Evolutionary conservation across 805 yeast species (phyloP), one percentile per base, ranked within the genome.

Genomic region (Yamadazyma olivae): DNA sequence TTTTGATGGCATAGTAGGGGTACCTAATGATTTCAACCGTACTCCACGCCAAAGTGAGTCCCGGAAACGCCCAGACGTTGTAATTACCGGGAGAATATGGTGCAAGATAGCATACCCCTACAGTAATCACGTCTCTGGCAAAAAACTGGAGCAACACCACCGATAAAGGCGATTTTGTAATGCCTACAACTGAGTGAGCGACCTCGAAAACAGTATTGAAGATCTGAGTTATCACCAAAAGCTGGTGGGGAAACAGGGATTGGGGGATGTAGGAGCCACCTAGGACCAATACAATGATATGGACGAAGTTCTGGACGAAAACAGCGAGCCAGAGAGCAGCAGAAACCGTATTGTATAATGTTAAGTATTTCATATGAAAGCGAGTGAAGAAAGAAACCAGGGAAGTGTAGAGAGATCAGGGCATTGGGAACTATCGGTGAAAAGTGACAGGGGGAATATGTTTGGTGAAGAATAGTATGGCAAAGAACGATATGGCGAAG

Each of bases 31-130:
- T 36, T 35, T 61, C 67, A 2, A 59, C 51, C 3, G 43, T 9
- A 20, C 57, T 37, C 67, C 67, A 61, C 4, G 64, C 64, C 27
- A 54, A 19, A 3, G 45, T 30, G 14, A 59, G 44, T 3, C 45
- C 51, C 3, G 51, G 41, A 28, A 50, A 60, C 3, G 50, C 50
- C 4, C 13, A 8, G 14, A 40, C 25, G 27, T 40, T 33, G 32
- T 34, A 58, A 46, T 60, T 60, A 1, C 60, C 67, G 1, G 57
- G 54, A 14, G 57, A 48, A 3, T 47, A 28, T 12, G 67, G 67
- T n/a, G 52, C 44, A 8, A 36, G 27, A 26, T 50, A 55, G 26
- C 55, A 46, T 18, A 61, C 51, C 1, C 64, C 65, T 14, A 52
- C 17, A 3, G 59, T 52, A 29, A 61, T 59, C 17, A 51, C 38